phyloP scores from a whole-genome alignment of 495 filamentous ascomycete genomes.

The Aspergillus cavernicola region DNA sequence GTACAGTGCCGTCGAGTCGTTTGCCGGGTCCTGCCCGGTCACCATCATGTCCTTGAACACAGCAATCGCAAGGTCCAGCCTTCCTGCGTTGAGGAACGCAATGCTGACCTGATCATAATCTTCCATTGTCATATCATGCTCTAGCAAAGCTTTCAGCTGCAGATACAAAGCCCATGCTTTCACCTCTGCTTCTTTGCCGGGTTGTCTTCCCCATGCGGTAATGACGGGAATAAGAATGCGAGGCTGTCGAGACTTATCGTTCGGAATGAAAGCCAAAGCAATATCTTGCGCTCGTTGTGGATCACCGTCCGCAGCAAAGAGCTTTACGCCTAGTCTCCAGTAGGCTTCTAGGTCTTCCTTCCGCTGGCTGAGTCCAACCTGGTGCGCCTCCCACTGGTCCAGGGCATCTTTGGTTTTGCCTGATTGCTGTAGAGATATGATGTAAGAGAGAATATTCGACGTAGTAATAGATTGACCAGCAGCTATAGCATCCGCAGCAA shows the following conservation, averaged over 20 bases:
- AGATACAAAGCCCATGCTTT: conserved; percentile 68
- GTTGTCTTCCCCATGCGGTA: conserved; percentile 30
- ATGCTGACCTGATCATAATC: conserved; percentile 71
- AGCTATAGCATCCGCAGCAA: conserved; percentile 60
- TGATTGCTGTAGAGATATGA: conserved; percentile 59
- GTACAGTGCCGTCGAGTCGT: conserved; percentile 50
- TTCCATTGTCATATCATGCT: conserved; percentile 60
- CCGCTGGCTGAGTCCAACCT: conserved; percentile 47
- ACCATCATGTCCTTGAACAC: conserved; percentile 87
- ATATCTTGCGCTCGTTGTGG: conserved; percentile 61
- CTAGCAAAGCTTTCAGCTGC: conserved; percentile 55
- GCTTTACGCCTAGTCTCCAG: conserved; percentile 65
- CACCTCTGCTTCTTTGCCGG: conserved; percentile 38
- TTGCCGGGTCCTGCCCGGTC: conserved; percentile 46
- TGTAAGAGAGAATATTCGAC: conserved; percentile 58
- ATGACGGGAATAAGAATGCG: conserved; percentile 68
- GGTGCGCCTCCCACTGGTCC: conserved; percentile 60
- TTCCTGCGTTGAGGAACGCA: conserved; percentile 55
- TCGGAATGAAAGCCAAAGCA: conserved; percentile 54
- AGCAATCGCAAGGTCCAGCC: conserved; percentile 60
- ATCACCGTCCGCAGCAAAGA: conserved; percentile 58
- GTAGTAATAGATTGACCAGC: conserved; percentile 49
- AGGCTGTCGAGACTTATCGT: conserved; percentile 45
- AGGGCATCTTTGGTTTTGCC: conserved; percentile 58
- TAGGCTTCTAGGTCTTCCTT: conserved; percentile 52